These are phyloP conservation scores for Phoenix dactylifera DNA, from an alignment of 176 grass and related monocot genomes.

Conservation along the genomic window DNA sequence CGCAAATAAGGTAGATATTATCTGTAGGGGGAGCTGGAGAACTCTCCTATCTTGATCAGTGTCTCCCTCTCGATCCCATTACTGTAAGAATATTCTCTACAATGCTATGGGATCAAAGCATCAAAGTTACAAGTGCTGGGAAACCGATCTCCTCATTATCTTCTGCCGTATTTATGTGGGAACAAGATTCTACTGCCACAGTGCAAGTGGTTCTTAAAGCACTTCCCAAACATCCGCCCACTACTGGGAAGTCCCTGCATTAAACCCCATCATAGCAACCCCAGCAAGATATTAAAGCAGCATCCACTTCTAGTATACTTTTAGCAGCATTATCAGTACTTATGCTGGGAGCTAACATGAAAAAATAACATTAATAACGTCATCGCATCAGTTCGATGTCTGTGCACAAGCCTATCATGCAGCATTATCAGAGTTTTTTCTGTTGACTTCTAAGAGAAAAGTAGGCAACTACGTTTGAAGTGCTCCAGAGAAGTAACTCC, in stretches of 20 bases:
- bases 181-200: slow-evolving; percentile 7
- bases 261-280: background rate
- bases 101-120: too few species aligned
- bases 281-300: slow-evolving; percentile 1
- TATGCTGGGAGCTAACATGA: background rate
- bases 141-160: slow-evolving; percentile 15
- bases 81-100: too few species aligned
- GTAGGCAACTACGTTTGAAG: too few species aligned
- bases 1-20: too few species aligned
- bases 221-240: slow-evolving; percentile 8
- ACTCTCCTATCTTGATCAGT: background rate
- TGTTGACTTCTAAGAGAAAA: too few species aligned
- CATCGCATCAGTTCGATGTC: too few species aligned
- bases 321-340: slow-evolving; percentile 4
- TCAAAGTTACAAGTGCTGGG: slow-evolving; percentile 4
- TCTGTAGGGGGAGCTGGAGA: background rate
- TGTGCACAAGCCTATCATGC: too few species aligned
- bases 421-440: too few species aligned
- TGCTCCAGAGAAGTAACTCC: too few species aligned
- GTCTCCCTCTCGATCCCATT: slow-evolving; percentile 5
- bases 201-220: slow-evolving; percentile 12
- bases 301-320: background rate
- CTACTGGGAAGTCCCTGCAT: background rate
- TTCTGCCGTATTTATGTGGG: background rate
- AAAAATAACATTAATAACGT: background rate